These are phyloP conservation scores for Petasospora fabianii DNA, from an alignment of 1,139 yeast species.

Conservation along the genomic window DNA sequence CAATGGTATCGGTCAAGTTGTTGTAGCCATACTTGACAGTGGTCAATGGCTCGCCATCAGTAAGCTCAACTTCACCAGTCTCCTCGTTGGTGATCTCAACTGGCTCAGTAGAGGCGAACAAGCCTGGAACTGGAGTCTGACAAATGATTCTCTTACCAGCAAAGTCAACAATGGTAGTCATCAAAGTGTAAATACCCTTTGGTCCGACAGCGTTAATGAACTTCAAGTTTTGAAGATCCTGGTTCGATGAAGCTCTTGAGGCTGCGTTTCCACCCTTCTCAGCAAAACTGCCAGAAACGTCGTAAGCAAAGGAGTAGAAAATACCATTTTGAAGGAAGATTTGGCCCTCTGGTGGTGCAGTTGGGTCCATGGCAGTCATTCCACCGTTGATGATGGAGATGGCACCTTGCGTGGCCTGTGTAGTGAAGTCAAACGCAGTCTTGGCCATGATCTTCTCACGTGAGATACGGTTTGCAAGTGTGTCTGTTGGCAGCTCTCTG, in stretches of 20 bases:
- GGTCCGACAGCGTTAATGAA: slow-evolving; percentile 65
- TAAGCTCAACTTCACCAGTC: slow-evolving; percentile 28
- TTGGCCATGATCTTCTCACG: slow-evolving; percentile 75
- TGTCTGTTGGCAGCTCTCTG: slow-evolving; percentile 59
- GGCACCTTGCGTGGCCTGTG: slow-evolving; percentile 77
- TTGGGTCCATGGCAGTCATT: slow-evolving; percentile 74
- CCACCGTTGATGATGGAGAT: slow-evolving; percentile 72
- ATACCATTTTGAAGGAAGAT: slow-evolving; percentile 80
- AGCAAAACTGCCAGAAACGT: slow-evolving; percentile 65
- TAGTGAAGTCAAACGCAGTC: slow-evolving; percentile 73
- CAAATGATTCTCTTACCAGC: slow-evolving; percentile 85
- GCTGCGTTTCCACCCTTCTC: slow-evolving; percentile 80
- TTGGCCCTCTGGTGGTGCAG: slow-evolving; percentile 52
- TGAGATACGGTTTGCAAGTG: slow-evolving; percentile 63
- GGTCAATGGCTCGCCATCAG: slow-evolving; percentile 30
- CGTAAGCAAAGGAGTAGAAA: slow-evolving; percentile 79
- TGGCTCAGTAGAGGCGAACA: slow-evolving; percentile 47
- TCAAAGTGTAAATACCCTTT: slow-evolving; percentile 61
- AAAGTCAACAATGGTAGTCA: slow-evolving; percentile 83
- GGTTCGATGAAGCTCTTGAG: slow-evolving; percentile 74
- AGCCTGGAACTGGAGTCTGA: slow-evolving; percentile 98
- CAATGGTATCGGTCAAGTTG: slow-evolving; percentile 45
- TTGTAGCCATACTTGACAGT: slow-evolving; percentile 78
- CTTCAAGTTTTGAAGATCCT: slow-evolving; percentile 74
- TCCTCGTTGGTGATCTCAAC: slow-evolving; percentile 30